Evolutionary conservation across 129 eudicot species (phyloP).

Genomic region (Centrapalus pauciflorus): DNA sequence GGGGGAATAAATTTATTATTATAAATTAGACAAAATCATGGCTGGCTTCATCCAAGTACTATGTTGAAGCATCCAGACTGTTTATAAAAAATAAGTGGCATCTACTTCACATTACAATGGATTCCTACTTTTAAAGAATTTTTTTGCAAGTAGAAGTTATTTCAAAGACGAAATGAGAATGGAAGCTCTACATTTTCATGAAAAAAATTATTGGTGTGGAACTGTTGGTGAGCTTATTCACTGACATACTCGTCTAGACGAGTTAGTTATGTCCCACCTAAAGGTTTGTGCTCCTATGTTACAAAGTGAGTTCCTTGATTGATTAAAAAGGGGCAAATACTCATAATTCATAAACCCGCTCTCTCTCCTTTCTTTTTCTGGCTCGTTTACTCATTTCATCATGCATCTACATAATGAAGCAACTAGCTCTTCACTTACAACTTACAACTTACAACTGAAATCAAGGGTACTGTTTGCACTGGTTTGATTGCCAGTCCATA

Average conservation of each 20-base stretch:
- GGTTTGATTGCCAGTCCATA: not conserved
- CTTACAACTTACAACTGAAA: not conserved
- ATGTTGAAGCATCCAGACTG: not conserved
- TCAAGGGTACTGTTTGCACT: too few relatives aligned
- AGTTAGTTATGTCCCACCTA: not conserved
- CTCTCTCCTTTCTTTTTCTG: not conserved
- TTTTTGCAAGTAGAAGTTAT: not conserved
- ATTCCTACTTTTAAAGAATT: not conserved
- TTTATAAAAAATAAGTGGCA: too few relatives aligned
- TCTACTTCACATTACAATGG: not conserved
- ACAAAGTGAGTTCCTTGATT: not conserved
- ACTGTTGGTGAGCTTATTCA: not conserved
- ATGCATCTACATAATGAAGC: not conserved
- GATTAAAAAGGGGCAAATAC: not conserved
- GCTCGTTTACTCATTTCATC: not conserved
- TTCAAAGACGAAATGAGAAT: not conserved
- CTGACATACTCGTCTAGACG: not conserved
- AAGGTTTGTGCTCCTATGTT: not conserved
- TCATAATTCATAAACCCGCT: too few relatives aligned
- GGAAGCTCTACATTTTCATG: not conserved
- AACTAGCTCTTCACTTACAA: not conserved
- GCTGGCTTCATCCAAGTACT: conserved; percentile 2
- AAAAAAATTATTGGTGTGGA: not conserved
- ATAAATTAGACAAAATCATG: not conserved
- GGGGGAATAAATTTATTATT: not conserved